Percentiles rank a stretch among this genome's conserved stretches.
Conservation (phyloP, 2,329 filamentous ascomycete genomes). For the Arthrobotrys sinensis region DNA sequence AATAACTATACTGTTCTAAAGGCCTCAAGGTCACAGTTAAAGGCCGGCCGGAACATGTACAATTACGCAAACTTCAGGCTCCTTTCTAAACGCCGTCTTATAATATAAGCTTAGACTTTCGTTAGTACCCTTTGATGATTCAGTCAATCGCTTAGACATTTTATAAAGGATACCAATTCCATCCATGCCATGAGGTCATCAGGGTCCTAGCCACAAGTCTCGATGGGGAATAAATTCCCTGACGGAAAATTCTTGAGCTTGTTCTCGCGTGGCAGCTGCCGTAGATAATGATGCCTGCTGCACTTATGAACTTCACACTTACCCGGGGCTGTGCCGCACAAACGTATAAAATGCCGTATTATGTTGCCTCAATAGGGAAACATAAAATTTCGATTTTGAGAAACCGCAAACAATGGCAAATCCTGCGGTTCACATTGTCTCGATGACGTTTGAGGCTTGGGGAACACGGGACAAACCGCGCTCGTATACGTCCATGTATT, state of each 20-base stretch:
- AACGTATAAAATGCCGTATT: slow-evolving; percentile 15
- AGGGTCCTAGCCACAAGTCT: slow-evolving; percentile 2
- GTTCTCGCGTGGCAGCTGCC: not conserved
- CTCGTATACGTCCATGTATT: slow-evolving; percentile 11
- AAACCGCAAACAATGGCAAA: too few relatives aligned
- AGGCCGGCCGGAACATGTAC: not conserved
- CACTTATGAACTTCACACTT: not conserved
- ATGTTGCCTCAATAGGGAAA: not conserved
- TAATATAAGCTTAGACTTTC: not conserved
- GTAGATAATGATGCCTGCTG: not conserved
- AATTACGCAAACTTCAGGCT: not conserved
- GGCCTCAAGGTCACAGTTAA: too few relatives aligned
- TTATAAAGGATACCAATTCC: not conserved
- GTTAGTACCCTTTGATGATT: not conserved
- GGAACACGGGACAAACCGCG: not conserved
- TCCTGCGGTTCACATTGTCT: not conserved
- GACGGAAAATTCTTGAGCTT: not conserved
- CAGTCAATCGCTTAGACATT: not conserved
- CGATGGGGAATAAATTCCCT: too few relatives aligned
- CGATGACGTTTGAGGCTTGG: not conserved
- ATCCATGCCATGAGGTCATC: not conserved
- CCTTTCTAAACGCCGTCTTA: not conserved
- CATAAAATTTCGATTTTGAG: not conserved
- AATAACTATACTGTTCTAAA: too few relatives aligned
- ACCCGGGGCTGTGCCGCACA: slow-evolving; percentile 6